Conservation (phyloP, 768 basidiomycete genomes). For the Rhizopogon vesiculosus region DNA sequence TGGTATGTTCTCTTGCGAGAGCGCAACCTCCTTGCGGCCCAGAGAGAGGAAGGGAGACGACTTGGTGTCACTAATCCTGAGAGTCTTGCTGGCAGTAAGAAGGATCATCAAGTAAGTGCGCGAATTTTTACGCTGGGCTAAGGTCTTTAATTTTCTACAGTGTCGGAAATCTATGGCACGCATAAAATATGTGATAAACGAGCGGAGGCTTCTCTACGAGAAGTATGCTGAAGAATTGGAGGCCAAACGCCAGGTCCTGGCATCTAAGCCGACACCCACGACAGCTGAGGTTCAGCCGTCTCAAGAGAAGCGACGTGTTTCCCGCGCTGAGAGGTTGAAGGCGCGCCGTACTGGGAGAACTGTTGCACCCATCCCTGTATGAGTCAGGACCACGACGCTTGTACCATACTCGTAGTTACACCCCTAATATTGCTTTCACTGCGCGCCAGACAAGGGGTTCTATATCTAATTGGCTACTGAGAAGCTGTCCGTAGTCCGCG, state of each 20-base stretch:
- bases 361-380: neutral
- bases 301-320: conserved; percentile 3
- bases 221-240: conserved; percentile 16
- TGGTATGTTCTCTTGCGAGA: conserved; percentile 93
- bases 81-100: conserved; percentile 22
- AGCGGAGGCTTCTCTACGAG: conserved; percentile 81
- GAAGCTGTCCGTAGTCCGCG: conserved; percentile 7
- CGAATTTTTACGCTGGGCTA: neutral
- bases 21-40: conserved; percentile 86
- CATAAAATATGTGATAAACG: conserved; percentile 89
- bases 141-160: conserved; percentile 33
- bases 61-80: conserved; percentile 38
- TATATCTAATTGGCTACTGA: neutral
- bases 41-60: conserved; percentile 72
- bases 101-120: conserved; percentile 41
- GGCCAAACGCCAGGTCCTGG: conserved; percentile 2
- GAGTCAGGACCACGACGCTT: neutral
- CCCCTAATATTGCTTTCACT: neutral
- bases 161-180: conserved; percentile 95
- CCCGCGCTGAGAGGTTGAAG: conserved; percentile 3
- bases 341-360: neutral
- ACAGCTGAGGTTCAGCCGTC: neutral
- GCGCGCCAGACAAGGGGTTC: neutral
- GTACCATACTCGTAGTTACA: neutral
- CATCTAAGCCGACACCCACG: neutral